phyloP scores from a whole-genome alignment of 1,284 basidiomycete genomes.

The Polyporus tsugae region DNA sequence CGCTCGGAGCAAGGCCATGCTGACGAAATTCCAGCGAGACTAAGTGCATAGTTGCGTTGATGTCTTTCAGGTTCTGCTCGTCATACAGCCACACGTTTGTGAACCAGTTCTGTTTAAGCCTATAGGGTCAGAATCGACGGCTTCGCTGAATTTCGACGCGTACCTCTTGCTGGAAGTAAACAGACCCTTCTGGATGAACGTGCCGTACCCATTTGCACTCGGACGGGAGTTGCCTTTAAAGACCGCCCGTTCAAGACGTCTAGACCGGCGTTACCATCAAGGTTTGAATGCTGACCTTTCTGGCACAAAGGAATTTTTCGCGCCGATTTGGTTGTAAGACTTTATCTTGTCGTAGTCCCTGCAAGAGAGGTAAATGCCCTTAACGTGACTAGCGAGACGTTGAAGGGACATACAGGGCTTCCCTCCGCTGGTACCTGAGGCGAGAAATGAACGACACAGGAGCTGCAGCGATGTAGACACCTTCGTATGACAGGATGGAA shows the following conservation, averaged over 20 bases:
- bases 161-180: slow-evolving; percentile 31
- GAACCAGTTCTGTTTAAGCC: slow-evolving; percentile 13
- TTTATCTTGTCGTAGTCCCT: background rate
- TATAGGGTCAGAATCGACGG: background rate
- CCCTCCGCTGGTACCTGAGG: background rate
- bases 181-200: slow-evolving; percentile 36
- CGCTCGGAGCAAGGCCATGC: slow-evolving; percentile 7
- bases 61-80: background rate
- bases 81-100: slow-evolving; percentile 28
- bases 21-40: slow-evolving; percentile 5
- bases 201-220: slow-evolving; percentile 26
- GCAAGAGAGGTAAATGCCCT: background rate
- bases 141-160: background rate
- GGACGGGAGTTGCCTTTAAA: background rate
- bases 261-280: background rate
- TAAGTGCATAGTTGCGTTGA: slow-evolving; percentile 12
- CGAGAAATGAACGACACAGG: background rate
- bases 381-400: background rate
- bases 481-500: background rate
- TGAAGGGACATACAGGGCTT: background rate
- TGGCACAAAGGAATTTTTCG: background rate
- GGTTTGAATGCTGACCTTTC: background rate
- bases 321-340: background rate
- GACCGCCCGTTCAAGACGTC: background rate
- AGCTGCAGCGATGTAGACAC: background rate